phyloP scores from a whole-genome alignment of 2,329 filamentous ascomycete species.

The Lachnellula cervina region DNA sequence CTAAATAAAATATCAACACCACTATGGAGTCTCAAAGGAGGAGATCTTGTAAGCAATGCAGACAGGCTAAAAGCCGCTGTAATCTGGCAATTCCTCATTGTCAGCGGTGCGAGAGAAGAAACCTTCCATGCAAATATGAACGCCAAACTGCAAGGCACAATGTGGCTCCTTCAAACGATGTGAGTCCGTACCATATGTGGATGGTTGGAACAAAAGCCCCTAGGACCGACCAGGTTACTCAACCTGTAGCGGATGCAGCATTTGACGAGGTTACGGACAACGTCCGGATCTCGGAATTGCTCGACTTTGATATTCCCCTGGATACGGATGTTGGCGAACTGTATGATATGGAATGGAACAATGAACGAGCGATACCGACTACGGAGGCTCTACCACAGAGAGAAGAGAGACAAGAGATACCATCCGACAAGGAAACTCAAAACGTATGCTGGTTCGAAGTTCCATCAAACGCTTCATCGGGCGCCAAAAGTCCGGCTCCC shows the following conservation, averaged over 20 bases:
- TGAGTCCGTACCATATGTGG: conserved; percentile 4
- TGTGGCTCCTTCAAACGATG: not conserved
- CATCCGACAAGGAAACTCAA: not conserved
- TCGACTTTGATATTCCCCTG: conserved; percentile 2
- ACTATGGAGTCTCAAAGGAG: conserved; percentile 10
- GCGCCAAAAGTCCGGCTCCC: not conserved
- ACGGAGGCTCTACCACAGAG: not conserved
- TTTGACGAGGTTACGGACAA: not conserved
- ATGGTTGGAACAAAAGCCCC: not conserved
- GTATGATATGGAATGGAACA: conserved; percentile 1
- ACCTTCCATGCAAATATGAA: conserved; percentile 13
- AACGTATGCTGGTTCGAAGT: not conserved
- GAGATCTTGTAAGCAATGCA: conserved; percentile 14
- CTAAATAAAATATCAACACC: not conserved
- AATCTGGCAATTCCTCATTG: conserved; percentile 12
- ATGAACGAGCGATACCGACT: not conserved
- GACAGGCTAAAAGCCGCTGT: conserved; percentile 13
- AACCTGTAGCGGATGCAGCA: not conserved
- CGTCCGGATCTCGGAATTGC: conserved; percentile 1
- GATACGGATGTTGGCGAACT: not conserved
- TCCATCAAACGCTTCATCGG: not conserved
- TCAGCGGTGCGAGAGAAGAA: conserved; percentile 7
- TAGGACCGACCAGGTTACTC: not conserved
- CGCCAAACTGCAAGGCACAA: not conserved
- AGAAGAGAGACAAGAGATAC: not conserved